Percentiles rank a stretch among this genome's conserved stretches.
Evolutionary conservation across 106 monocot genomes (phyloP).

Genomic region (Gastrodia elata): DNA sequence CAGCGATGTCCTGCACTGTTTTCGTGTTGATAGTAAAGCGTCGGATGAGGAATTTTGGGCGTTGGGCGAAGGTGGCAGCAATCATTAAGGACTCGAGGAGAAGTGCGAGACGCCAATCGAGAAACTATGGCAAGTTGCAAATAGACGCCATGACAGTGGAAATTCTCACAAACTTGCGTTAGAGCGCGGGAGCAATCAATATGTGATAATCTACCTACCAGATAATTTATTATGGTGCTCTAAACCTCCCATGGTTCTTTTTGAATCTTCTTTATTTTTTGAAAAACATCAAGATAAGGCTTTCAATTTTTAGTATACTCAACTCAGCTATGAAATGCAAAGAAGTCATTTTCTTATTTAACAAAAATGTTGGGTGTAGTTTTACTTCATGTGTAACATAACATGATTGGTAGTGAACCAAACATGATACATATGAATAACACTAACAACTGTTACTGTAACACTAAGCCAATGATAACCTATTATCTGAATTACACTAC

Average conservation of each 20-base stretch:
- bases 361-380: too few relatives aligned
- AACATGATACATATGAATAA: too few relatives aligned
- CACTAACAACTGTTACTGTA: too few relatives aligned
- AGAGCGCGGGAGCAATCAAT: slow-evolving; percentile 32
- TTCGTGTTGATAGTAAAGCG: slow-evolving; percentile 17
- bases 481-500: too few relatives aligned
- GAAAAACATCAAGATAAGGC: too few relatives aligned
- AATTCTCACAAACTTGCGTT: slow-evolving; percentile 26
- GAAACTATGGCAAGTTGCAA: slow-evolving; percentile 21
- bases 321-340: too few relatives aligned
- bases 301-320: too few relatives aligned
- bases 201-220: slow-evolving; percentile 28
- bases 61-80: slow-evolving; percentile 19
- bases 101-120: slow-evolving; percentile 24
- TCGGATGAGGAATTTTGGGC: slow-evolving; percentile 19
- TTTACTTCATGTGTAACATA: too few relatives aligned
- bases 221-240: slow-evolving; percentile 8
- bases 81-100: slow-evolving; percentile 24
- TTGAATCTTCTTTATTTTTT: too few relatives aligned
- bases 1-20: slow-evolving; percentile 18
- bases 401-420: too few relatives aligned
- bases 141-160: slow-evolving; percentile 30
- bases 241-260: neutral
- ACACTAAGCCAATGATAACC: too few relatives aligned
- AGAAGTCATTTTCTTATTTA: too few relatives aligned